Base-by-base conservation (phyloP, 192 early-diverging fungal genomes). In the Pilaira anomala region DNA sequence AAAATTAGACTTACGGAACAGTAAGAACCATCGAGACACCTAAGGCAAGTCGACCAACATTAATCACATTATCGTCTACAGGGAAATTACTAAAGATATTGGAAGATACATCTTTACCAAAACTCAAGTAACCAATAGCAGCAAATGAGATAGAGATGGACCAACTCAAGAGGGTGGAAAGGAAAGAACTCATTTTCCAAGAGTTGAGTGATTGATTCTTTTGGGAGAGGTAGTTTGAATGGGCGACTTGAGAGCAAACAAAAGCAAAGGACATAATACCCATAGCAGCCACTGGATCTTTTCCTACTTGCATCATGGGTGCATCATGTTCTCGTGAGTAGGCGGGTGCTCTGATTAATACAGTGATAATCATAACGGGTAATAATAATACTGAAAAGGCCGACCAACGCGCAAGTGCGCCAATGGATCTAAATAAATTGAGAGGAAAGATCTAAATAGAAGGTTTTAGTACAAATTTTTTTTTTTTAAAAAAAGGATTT, bases 201-300 rank as follows among this genome's bases (percentile, higher is more conserved):
- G 66, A 71, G 2, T 21, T 41, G 4, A 78, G 55, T 1, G 79
- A 72, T 45, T 80, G 80, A 29, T 77, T 51, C 8, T 65, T 49
- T 60, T 83, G 66, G 0, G 85, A 78, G 42, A 74, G 58, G 58
- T 81, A 88, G 46, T 76, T 85, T 60, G 78, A 75, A 58, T 80
- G 86, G 13, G 76, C 78, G 22, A 83, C 80, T 56, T 88, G 87
- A 21, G 84, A 66, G 30, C 82, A 86, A 13, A 83, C 77, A 72
- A 85, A 87, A 3, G 87, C 83, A 60, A 88, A 88, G 0, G 85
- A 79, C 69, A 87, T 85, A 52, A 87, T 80, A 46, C 85, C 87
- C 19, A 87, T 65, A 0, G 85, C 82, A 0, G 84, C 79, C 51
- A 88, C 60, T 24, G 85, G 72, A 73, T 84, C 84, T 33, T 77